These are phyloP conservation scores for Malassezia slooffiae DNA, from an alignment of 1,284 basidiomycete genomes.

Conservation along the genomic window DNA sequence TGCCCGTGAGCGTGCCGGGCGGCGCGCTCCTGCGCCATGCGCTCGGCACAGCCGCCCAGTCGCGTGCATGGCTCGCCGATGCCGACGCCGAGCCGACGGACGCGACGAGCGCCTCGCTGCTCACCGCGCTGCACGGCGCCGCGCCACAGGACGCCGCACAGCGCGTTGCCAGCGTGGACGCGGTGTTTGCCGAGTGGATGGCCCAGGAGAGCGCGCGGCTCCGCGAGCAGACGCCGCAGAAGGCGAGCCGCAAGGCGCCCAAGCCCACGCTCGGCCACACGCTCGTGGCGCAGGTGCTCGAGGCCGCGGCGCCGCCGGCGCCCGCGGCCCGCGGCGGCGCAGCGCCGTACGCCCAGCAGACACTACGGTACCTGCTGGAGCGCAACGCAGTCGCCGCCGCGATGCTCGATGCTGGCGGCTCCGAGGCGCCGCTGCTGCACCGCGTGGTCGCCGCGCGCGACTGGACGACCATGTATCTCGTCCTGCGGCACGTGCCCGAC, in stretches of 20 bases:
- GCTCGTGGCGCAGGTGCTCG: neutral
- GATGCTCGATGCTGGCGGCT: neutral
- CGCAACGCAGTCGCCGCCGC: conserved; percentile 6
- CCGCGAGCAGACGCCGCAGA: too few relatives aligned
- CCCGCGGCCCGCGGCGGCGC: too few relatives aligned
- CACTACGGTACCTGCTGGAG: conserved; percentile 15
- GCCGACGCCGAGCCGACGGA: too few relatives aligned
- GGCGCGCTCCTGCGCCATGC: conserved; percentile 11
- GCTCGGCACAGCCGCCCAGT: conserved; percentile 8
- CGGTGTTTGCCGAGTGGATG: too few relatives aligned
- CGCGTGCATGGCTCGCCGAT: conserved; percentile 8
- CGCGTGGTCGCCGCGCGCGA: conserved; percentile 8
- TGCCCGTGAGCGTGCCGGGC: conserved; percentile 12
- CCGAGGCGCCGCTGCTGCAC: conserved; percentile 4
- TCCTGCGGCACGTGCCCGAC: conserved; percentile 15
- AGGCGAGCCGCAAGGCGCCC: conserved; percentile 5
- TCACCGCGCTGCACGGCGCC: neutral
- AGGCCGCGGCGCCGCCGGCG: neutral
- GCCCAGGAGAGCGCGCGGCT: too few relatives aligned
- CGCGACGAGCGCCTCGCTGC: conserved; percentile 4
- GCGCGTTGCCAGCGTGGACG: too few relatives aligned
- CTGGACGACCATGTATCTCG: conserved; percentile 8
- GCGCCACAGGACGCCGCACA: too few relatives aligned
- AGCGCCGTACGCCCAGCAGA: conserved; percentile 5
- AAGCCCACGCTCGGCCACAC: neutral